These are phyloP conservation scores for Malbranchea cinnamomea DNA, from an alignment of 2,329 filamentous ascomycete species.

Conservation along the genomic window DNA sequence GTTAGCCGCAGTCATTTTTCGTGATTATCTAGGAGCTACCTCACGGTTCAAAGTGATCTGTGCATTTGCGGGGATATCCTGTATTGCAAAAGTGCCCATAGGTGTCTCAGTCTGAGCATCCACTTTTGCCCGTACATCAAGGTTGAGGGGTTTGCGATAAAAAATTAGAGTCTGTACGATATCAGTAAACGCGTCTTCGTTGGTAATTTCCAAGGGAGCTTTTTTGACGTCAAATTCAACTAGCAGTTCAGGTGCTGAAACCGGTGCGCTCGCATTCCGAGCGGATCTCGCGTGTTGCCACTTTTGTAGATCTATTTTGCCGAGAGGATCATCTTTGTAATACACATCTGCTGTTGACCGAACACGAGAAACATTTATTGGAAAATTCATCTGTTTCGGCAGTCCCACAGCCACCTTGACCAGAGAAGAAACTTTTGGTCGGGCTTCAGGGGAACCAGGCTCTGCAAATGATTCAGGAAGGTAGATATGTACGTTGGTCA, in stretches of 20 bases:
- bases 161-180: conserved; percentile 72
- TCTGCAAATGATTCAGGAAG: conserved; percentile 69
- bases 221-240: conserved; percentile 65
- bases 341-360: conserved; percentile 66
- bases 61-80: conserved; percentile 69
- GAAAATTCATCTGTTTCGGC: conserved; percentile 76
- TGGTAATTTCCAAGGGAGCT: conserved; percentile 68
- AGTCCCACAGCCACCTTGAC: conserved; percentile 65
- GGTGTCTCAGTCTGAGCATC: conserved; percentile 71
- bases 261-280: conserved; percentile 42
- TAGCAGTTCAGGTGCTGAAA: conserved; percentile 48
- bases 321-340: conserved; percentile 64
- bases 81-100: conserved; percentile 65
- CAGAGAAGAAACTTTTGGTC: conserved; percentile 68
- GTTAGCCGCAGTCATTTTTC: conserved; percentile 15
- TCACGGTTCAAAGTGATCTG: conserved; percentile 85
- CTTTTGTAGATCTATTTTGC: conserved; percentile 59
- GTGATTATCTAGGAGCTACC: conserved; percentile 30
- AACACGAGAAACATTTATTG: conserved; percentile 61
- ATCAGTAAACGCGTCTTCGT: conserved; percentile 62
- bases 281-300: conserved; percentile 80
- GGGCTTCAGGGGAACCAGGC: conserved; percentile 54
- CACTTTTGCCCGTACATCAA: conserved; percentile 65
- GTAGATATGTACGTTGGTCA: conserved; percentile 72
- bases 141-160: conserved; percentile 49